Percentiles rank a stretch among this genome's conserved stretches.
These are phyloP conservation scores for Penicillium sp. DNA, from an alignment of 2,329 filamentous ascomycete genomes.

Conservation along the genomic window DNA sequence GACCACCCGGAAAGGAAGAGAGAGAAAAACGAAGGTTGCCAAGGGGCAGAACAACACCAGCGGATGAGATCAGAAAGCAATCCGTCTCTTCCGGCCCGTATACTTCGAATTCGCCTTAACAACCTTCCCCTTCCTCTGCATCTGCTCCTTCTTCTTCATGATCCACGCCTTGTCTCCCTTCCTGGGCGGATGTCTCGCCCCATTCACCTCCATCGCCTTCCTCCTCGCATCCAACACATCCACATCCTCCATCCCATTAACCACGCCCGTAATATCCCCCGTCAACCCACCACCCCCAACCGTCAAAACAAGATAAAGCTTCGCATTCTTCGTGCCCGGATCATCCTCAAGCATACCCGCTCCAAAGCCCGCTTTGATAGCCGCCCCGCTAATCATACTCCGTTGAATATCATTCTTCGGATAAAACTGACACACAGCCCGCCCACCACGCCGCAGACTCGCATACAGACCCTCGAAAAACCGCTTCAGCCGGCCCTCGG, in stretches of 20 bases:
- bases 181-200: constrained; percentile 48
- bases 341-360: constrained; percentile 95
- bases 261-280: constrained; percentile 84
- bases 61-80: constrained; percentile 64
- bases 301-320: constrained; percentile 92
- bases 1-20: background rate
- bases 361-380: constrained; percentile 91
- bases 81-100: constrained; percentile 82
- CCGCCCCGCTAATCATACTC: constrained; percentile 87
- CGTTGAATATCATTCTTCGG: constrained; percentile 92
- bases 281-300: constrained; percentile 71
- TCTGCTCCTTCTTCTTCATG: constrained; percentile 75
- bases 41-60: background rate
- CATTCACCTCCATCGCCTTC: constrained; percentile 47
- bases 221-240: constrained; percentile 73
- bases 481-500: constrained; percentile 72
- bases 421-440: constrained; percentile 96
- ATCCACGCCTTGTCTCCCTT: constrained; percentile 57
- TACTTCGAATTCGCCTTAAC: constrained; percentile 93
- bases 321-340: constrained; percentile 91
- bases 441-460: constrained; percentile 76
- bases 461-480: constrained; percentile 96
- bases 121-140: constrained; percentile 91
- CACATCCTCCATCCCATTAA: constrained; percentile 84
- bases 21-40: background rate